Evolutionary conservation across 169 alveolate genomes (phyloP).

Genomic region (Plasmodium knowlesi): DNA sequence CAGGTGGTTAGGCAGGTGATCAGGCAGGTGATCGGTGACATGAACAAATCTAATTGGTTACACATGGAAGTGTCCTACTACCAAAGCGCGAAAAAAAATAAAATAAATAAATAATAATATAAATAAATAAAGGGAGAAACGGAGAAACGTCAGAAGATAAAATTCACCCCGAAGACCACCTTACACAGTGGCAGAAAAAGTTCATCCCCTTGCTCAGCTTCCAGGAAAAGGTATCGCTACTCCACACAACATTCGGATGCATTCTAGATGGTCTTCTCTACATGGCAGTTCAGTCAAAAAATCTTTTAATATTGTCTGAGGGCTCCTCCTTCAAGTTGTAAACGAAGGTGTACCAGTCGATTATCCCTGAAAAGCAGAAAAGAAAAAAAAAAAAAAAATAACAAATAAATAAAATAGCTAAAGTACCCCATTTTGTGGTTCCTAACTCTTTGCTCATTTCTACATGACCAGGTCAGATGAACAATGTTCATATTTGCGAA

Average conservation of each 20-base stretch:
- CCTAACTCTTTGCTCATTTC: background rate
- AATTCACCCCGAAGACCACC: background rate
- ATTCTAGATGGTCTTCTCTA: background rate
- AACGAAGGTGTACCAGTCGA: constrained; percentile 75
- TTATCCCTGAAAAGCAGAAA: constrained; percentile 18
- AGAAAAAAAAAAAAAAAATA: constrained; percentile 4
- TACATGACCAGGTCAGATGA: background rate
- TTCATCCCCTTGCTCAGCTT: background rate
- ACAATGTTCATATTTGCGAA: background rate
- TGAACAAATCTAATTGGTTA: background rate
- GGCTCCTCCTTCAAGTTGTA: constrained; percentile 71
- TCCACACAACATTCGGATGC: background rate
- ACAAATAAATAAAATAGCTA: background rate
- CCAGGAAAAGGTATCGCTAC: background rate
- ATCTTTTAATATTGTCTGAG: constrained; percentile 57
- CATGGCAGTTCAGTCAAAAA: constrained; percentile 16
- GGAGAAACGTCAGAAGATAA: background rate
- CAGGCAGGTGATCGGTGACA: background rate
- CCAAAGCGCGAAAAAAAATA: too few relatives aligned
- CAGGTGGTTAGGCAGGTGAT: too few relatives aligned
- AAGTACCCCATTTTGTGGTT: background rate
- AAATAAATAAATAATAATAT: too few relatives aligned
- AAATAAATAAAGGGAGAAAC: too few relatives aligned
- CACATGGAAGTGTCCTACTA: background rate
- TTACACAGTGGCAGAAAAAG: background rate